Evolutionary conservation across 2,329 filamentous ascomycete genomes (phyloP), one percentile per base, ranked within the genome.

Genomic region (Apiospora aurea): DNA sequence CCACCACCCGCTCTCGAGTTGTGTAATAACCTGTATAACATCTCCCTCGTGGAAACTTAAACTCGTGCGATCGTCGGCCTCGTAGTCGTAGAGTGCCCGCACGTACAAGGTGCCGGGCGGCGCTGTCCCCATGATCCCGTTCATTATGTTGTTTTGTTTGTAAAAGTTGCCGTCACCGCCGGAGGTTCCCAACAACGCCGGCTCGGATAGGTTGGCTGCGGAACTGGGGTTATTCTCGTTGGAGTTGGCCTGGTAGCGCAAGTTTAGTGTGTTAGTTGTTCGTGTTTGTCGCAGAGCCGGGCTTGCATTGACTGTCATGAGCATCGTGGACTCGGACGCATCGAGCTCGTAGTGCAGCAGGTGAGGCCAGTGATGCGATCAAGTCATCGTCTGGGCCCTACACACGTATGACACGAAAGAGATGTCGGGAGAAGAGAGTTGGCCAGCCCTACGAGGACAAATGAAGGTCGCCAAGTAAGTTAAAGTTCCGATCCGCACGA

Each of bases 1-100:
- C 96, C 96, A 99, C 96, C 96, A 99, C 71, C 96, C 96, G 79
- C 95, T 98, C 83, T 99, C 96, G 72, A 98, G 88, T 84, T 98
- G 96, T 70, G 96, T 99, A 78, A 99, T 96, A 78, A 99, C 96
- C 84, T 98, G 96, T 78, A 99, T 99, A 76, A 98, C 91, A 84
- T 99, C 96, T 79, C 96, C 96, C 82, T 97, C 93, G 78, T 94
- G 94, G 83, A 99, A 99, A 84, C 95, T 98, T 81, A 99, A 85
- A 85, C 95, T 98, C 67, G 96, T 98, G 78, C 94, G 92, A 83
- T 99, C 96, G 84, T 99, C 96, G 79, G 96, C 94, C 80, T 98
- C 94, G 86, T 98, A 99, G 86, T 98, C 94, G 87, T 98, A 99
- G 75, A 98, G 89, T 67, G 96, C 96, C 80, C 95, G 93, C 79